Percentiles rank a stretch among this genome's conserved stretches.
Conservation (phyloP, 805 yeast genomes). For the Kodamaea lidongshanica region DNA sequence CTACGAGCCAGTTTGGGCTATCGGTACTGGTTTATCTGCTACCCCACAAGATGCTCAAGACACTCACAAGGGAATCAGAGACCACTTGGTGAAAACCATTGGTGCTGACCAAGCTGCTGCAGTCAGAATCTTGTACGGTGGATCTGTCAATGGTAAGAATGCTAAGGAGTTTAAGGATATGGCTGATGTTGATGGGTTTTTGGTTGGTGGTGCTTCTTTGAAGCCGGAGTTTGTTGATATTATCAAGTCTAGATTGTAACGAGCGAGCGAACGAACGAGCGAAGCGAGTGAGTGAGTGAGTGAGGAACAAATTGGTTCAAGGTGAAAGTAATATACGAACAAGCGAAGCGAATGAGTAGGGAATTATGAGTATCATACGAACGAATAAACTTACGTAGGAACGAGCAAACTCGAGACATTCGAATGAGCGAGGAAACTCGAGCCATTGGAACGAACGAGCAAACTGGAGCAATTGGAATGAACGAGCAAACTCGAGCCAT, state of each 20-base stretch:
- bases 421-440: too few relatives aligned
- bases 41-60: constrained; percentile 98
- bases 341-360: too few relatives aligned
- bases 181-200: constrained; percentile 94
- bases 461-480: too few relatives aligned
- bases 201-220: constrained; percentile 98
- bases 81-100: constrained; percentile 67
- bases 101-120: constrained; percentile 71
- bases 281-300: too few relatives aligned
- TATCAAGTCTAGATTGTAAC: constrained; percentile 82
- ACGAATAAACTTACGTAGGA: too few relatives aligned
- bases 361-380: too few relatives aligned
- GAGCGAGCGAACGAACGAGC: too few relatives aligned
- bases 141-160: constrained; percentile 94
- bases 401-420: too few relatives aligned
- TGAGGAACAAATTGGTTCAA: too few relatives aligned
- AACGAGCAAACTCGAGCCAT: too few relatives aligned
- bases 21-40: constrained; percentile 98
- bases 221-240: constrained; percentile 97
- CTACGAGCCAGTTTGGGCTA: constrained; percentile 99
- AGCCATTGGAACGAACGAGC: too few relatives aligned
- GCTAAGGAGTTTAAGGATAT: constrained; percentile 86
- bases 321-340: too few relatives aligned
- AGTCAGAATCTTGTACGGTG: constrained; percentile 94
- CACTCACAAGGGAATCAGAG: constrained; percentile 85